phyloP scores from a whole-genome alignment of 2,329 filamentous ascomycete genomes.

The Cytospora piceicola region DNA sequence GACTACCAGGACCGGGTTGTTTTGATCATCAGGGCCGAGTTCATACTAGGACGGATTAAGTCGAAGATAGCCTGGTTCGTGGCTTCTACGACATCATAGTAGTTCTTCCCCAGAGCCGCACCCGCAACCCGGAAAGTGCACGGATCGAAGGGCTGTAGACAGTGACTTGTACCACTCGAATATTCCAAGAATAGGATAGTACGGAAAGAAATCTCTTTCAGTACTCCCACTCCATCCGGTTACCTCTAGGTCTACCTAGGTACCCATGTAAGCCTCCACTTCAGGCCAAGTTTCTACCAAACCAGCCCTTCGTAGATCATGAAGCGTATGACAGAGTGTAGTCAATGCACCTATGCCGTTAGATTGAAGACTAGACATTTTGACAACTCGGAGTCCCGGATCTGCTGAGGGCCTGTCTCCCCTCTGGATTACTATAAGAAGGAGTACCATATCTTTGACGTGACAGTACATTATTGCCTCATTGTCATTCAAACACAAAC shows the following conservation, averaged over 20 bases:
- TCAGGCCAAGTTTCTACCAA: not conserved
- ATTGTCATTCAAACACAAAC: not conserved
- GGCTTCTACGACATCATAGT: not conserved
- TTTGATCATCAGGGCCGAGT: not conserved
- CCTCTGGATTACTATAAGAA: not conserved
- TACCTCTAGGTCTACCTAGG: accelerated
- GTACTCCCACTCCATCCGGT: not conserved
- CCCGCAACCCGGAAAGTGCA: not conserved
- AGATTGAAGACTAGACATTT: not conserved
- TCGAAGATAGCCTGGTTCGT: not conserved
- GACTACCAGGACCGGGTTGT: not conserved
- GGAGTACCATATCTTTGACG: not conserved
- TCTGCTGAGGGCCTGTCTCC: not conserved
- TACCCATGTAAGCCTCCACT: not conserved
- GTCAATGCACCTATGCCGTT: not conserved
- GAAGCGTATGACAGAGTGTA: not conserved
- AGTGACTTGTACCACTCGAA: not conserved
- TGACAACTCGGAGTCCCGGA: not conserved
- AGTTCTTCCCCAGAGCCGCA: not conserved
- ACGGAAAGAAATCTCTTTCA: not conserved
- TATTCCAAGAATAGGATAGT: not conserved
- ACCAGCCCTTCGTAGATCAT: not conserved
- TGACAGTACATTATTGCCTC: not conserved
- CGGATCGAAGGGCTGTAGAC: not conserved
- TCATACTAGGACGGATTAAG: not conserved